Evolutionary conservation across 2,329 filamentous ascomycete species (phyloP).

Genomic region (Claviceps sp.): DNA sequence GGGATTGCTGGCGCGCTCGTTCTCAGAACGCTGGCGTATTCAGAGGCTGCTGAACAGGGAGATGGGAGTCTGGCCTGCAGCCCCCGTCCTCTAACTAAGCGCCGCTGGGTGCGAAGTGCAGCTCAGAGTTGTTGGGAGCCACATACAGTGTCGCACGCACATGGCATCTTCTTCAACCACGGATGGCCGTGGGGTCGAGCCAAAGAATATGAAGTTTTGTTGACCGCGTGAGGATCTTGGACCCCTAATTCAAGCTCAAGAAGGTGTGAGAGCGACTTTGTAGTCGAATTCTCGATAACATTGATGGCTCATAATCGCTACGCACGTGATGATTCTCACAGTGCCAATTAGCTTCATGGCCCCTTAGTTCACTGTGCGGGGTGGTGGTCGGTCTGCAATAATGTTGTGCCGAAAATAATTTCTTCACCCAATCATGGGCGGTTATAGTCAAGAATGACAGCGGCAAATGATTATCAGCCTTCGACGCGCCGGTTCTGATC

Average conservation of each 20-base stretch:
- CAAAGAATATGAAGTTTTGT: background rate
- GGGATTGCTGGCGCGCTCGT: constrained; percentile 5
- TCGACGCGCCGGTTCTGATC: background rate
- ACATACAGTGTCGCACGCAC: constrained; percentile 7
- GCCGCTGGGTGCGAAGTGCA: constrained; percentile 3
- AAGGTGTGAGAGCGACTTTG: background rate
- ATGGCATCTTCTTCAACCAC: background rate
- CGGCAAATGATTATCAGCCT: background rate
- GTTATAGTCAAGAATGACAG: background rate
- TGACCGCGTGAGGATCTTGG: background rate
- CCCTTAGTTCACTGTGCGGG: constrained; percentile 14
- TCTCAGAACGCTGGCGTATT: constrained; percentile 3
- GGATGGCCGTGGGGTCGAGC: background rate
- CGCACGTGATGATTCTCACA: constrained; percentile 23
- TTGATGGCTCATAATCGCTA: constrained; percentile 17
- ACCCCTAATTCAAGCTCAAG: background rate
- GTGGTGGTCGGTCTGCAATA: constrained; percentile 12
- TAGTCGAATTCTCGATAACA: constrained; percentile 5
- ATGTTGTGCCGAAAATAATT: constrained; percentile 13
- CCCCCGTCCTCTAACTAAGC: constrained; percentile 4
- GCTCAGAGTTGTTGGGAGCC: constrained; percentile 2
- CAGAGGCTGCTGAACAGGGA: constrained; percentile 6
- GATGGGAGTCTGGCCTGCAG: constrained; percentile 3
- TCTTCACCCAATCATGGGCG: constrained; percentile 14
- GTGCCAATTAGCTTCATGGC: constrained; percentile 5